Base-by-base conservation (phyloP, 169 alveolate genomes). In the Eimeria falciformis region DNA sequence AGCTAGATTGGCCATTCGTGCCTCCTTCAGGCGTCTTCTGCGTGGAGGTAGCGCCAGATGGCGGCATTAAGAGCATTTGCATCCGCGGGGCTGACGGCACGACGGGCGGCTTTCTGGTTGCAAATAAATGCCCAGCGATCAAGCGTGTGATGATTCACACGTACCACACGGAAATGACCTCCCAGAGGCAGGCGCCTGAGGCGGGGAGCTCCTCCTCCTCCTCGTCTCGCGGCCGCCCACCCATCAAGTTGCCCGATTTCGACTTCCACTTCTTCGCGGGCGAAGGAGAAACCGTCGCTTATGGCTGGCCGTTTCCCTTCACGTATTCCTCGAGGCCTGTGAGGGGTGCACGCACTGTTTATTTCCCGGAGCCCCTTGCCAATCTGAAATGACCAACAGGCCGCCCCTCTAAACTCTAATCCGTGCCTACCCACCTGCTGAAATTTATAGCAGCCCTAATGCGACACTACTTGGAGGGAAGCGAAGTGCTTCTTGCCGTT, bases 261-360 rank as follows among this genome's bases (percentile, higher is more conserved):
- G 92, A 87, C 65, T 87, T 92, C 87, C 94, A 93, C 89, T 95
- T 95, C 91, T 91, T 93, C 77, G 93, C 94, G 43, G 86, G 88
- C 21, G 95, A 95, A 75, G 96, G 96, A 33, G 95, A 96, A 73
- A 79, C 94, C 29, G 94, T 95, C 47, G 95, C 94, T 82, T 95
- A 96, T 66, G 98, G 98, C 9, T 96, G 98, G 98, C 96, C 96
- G 11, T 95, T 95, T 78, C 98, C 98, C 18, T 96, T 95, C 91
- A 90, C 95, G 46, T 94, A 94, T 93, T 86, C 95, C 37, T 89
- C 98, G 27, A 46, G 97, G 71, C 91, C 95, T 66, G 93, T 95
- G 27, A 33, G 81, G 12, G 17, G 33, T 55, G 17, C 58, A 40
- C 37, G 6, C 40, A 33, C 40, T 33, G 40, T 33, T 33, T 33